Base-by-base conservation (phyloP, 805 yeast species). In the Limtongozyma cylindracea region DNA sequence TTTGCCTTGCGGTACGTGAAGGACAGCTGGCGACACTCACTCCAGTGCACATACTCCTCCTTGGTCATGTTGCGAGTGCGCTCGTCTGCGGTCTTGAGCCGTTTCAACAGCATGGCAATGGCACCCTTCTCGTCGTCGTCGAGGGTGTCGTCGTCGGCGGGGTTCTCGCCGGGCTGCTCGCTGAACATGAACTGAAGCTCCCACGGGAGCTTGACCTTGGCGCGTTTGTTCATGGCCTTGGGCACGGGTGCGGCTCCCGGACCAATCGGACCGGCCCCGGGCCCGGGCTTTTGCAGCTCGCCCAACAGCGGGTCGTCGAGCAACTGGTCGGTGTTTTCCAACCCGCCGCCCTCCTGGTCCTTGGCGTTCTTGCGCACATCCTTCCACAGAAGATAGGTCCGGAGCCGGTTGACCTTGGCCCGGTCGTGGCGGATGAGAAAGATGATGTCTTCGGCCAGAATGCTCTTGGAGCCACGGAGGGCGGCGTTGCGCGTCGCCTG, bases 1-100 rank as follows among this genome's bases (percentile, higher is more conserved):
- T 80, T 80, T n/a, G 74, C 73, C 41, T 88, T 88, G 32, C 95
- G 59, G 36, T 80, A 88, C 1, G 98, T 88, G 41, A 88, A 88
- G 27, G 91, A 70, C 1, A 96, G 96, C 43, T 88, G 98, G 29
- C 98, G 62, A 45, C 98, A 88, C 38, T 88, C 98, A 8, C 93
- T 76, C 95, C 96, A 88, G 41, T 88, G 98, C 10, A 82, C 98
- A 37, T 88, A 88, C 39, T 88, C 98, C 35, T 88, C 94, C 37
- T 68, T 72, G 1, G 98, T 88, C 98, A 88, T 88, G 32, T 71
- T 61, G 30, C 56, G 63, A 0, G 98, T 88, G 29, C 98, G 56
- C 23, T 88, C 94, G 44, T 88, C 98, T 4, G 95, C 95, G 43
- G 64, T 68, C 35, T 80, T 78, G 31, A 88, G 56, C 26, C 95